Percentiles rank a stretch among this genome's conserved stretches.
These are phyloP conservation scores for Yamadazyma sp. DNA, from an alignment of 1,139 yeast species.

Conservation along the genomic window DNA sequence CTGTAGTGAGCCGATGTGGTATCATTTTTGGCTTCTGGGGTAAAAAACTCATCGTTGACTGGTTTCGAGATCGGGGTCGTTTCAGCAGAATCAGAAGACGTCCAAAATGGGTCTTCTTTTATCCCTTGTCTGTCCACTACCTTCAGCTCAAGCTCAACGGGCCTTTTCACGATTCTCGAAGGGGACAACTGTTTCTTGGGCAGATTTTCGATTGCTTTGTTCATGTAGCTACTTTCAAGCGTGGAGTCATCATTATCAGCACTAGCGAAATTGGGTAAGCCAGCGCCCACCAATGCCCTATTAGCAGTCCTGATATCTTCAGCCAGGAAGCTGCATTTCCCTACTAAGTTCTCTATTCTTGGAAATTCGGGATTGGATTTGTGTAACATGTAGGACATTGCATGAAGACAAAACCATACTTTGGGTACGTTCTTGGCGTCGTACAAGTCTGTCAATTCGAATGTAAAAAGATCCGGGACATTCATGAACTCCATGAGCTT, in stretches of 20 bases:
- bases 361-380: slow-evolving; percentile 59
- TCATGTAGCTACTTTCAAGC: slow-evolving; percentile 25
- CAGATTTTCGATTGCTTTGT: slow-evolving; percentile 19
- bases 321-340: slow-evolving; percentile 58
- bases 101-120: slow-evolving; percentile 1
- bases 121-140: background rate
- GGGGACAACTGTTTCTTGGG: slow-evolving; percentile 15
- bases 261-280: slow-evolving; percentile 63
- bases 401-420: slow-evolving; percentile 92
- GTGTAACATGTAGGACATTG: slow-evolving; percentile 68
- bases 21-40: slow-evolving; percentile 9
- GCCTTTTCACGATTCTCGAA: slow-evolving; percentile 5
- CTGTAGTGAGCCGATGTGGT: slow-evolving; percentile 4
- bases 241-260: slow-evolving; percentile 28
- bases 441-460: slow-evolving; percentile 89
- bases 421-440: slow-evolving; percentile 92
- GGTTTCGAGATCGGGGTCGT: slow-evolving; percentile 3
- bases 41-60: slow-evolving; percentile 8
- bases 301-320: slow-evolving; percentile 72
- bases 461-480: slow-evolving; percentile 83
- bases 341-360: slow-evolving; percentile 62
- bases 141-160: background rate
- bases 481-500: slow-evolving; percentile 66
- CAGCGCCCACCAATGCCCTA: slow-evolving; percentile 59
- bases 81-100: background rate